phyloP scores from a whole-genome alignment of 2,329 filamentous ascomycete genomes.

The Arachnopeziza araneosa region DNA sequence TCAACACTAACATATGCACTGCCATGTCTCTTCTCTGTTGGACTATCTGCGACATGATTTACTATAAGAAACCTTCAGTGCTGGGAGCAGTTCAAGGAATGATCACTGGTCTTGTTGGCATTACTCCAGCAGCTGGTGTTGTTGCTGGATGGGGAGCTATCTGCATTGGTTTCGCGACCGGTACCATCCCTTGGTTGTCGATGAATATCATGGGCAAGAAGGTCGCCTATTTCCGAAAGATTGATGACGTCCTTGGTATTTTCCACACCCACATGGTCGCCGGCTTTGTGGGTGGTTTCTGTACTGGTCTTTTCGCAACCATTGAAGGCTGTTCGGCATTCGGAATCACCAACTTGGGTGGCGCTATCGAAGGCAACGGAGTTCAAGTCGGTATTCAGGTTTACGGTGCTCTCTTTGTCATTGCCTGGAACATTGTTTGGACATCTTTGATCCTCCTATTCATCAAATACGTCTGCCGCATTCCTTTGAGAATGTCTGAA shows the following conservation, averaged over 20 bases:
- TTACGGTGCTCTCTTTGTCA: conserved; percentile 40
- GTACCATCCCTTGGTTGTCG: conserved; percentile 41
- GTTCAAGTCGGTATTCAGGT: conserved; percentile 34
- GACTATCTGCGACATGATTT: conserved; percentile 40
- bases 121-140: conserved; percentile 46
- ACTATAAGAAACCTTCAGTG: conserved; percentile 44
- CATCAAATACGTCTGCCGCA: conserved; percentile 44
- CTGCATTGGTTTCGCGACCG: conserved; percentile 39
- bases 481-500: conserved; percentile 43
- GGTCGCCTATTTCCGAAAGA: conserved; percentile 52
- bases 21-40: conserved; percentile 43
- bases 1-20: conserved; percentile 46
- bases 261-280: conserved; percentile 45
- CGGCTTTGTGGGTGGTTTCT: conserved; percentile 40
- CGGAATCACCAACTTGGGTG: conserved; percentile 39
- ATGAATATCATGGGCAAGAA: conserved; percentile 44
- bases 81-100: conserved; percentile 46
- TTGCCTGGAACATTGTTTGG: conserved; percentile 46
- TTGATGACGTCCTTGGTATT: conserved; percentile 48
- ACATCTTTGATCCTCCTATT: conserved; percentile 43
- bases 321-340: conserved; percentile 42
- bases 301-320: conserved; percentile 42
- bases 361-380: conserved; percentile 45
- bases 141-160: conserved; percentile 47
- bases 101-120: conserved; percentile 47